Base-by-base conservation (phyloP, 441 rosid genomes). In the Gossypium armourianum region DNA sequence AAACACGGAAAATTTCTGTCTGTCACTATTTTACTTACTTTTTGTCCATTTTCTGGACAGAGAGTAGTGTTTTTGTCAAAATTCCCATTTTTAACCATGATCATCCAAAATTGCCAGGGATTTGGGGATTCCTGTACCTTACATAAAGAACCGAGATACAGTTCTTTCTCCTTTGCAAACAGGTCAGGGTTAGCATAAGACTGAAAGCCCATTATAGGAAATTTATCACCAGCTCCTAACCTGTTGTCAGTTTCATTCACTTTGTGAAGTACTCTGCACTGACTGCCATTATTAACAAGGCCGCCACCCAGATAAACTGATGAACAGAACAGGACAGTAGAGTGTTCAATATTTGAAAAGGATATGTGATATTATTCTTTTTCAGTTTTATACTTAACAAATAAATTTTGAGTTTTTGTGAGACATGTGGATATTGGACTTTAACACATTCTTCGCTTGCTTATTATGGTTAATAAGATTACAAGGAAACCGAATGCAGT, bases 81-180 rank as follows among this genome's bases (percentile, higher is more conserved):
- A 72, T 89, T 89, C 0, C 95, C 90, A 71, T 87, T 87, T 80
- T 87, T 87, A 20, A 89, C 82, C 92, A 87, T 89, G 40, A 89
- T 74, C 87, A 81, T 89, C 92, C 89, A 87, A 72, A 85, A 87
- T 0, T 83, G 79, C 89, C 87, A 89, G 12, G 87, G 86, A 8
- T 76, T 72, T 52, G 75, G 58, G 28, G 74, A 69, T 29, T 82
- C 85, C 5, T 58, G 54, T 3, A 74, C 75, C 74, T 84, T 78
- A 67, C 95, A 87, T 2, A 85, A 72, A 53, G 86, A 86, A 43
- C 82, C 95, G 16, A 87, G 84, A 62, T 86, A 89, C 9, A 69
- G 72, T 61, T 86, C 95, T 80, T 89, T 87, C 72, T 85, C 86
- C 26, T 47, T 78, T 4, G 89, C 89, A 74, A 77, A 87, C 61